Percentiles rank a stretch among this genome's conserved stretches.
Conservation (phyloP, 768 basidiomycete species). For the Mycena kentingensis region DNA sequence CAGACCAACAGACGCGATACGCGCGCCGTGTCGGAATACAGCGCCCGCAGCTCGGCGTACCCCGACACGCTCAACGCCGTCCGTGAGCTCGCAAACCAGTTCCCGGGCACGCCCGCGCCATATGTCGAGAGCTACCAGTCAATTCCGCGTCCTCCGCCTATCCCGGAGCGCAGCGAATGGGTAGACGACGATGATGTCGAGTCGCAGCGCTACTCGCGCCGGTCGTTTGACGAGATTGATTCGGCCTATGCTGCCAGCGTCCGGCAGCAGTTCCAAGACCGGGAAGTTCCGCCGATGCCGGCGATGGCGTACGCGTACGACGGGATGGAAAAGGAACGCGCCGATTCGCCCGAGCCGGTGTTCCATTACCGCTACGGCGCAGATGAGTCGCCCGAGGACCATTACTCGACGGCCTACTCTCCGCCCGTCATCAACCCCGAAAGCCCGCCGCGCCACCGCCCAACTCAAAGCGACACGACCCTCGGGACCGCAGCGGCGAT, state of each 20-base stretch:
- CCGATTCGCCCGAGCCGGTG: constrained; percentile 16
- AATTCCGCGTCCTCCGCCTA: not conserved
- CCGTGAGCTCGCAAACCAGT: constrained; percentile 53
- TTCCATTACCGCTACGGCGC: constrained; percentile 20
- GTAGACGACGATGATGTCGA: constrained; percentile 5
- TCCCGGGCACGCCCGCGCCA: constrained; percentile 39
- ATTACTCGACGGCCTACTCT: not conserved
- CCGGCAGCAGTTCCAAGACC: not conserved
- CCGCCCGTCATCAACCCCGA: not conserved
- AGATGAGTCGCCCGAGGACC: constrained; percentile 8
- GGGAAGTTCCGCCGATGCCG: not conserved
- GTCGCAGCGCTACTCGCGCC: constrained; percentile 5
- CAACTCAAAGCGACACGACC: constrained; percentile 15
- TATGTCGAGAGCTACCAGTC: too few relatives aligned
- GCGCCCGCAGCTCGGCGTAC: constrained; percentile 34
- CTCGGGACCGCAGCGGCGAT: constrained; percentile 12
- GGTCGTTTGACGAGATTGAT: not conserved
- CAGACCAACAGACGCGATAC: not conserved
- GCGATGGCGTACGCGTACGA: constrained; percentile 10
- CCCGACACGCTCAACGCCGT: constrained; percentile 47
- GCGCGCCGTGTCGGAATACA: constrained; percentile 19
- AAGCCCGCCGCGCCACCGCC: constrained; percentile 6
- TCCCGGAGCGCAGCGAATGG: constrained; percentile 10
- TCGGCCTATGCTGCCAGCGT: too few relatives aligned
- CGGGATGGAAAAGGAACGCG: constrained; percentile 13